Conservation (phyloP, 805 yeast species). For the Candida bentonensis region DNA sequence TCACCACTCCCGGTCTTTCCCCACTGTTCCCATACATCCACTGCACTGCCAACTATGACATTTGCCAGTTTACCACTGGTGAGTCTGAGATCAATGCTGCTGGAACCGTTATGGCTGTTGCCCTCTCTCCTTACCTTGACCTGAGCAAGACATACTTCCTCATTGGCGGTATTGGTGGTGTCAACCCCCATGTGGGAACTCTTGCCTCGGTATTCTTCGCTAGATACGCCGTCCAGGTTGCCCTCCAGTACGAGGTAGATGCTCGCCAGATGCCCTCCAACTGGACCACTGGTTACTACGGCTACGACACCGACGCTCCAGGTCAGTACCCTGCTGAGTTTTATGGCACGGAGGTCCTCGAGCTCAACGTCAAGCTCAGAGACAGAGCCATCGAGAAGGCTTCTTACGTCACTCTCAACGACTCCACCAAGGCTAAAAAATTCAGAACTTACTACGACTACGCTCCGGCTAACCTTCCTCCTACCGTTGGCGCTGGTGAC, state of each 20-base stretch:
- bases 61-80: conserved; percentile 55
- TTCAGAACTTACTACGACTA: conserved; percentile 36
- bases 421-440: conserved; percentile 29
- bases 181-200: conserved; percentile 41
- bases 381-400: conserved; percentile 45
- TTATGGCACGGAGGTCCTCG: conserved; percentile 55
- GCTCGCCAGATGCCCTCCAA: conserved; percentile 33
- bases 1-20: conserved; percentile 53
- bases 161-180: conserved; percentile 55
- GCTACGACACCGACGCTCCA: conserved; percentile 38
- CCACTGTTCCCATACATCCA: conserved; percentile 43
- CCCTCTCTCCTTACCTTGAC: conserved; percentile 41
- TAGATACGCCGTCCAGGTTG: conserved; percentile 48
- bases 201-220: conserved; percentile 49
- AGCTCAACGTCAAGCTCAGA: conserved; percentile 43
- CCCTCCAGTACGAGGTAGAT: conserved; percentile 43
- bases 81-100: conserved; percentile 62
- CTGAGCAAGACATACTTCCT: conserved; percentile 46
- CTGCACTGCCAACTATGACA: conserved; percentile 37
- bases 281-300: conserved; percentile 50
- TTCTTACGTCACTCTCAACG: conserved; percentile 28
- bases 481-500: conserved; percentile 40
- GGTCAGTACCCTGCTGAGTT: conserved; percentile 37
- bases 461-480: conserved; percentile 36
- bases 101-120: conserved; percentile 38